Evolutionary conservation across 441 rosid species (phyloP), one percentile per base, ranked within the genome.

Genomic region (Macaranga tanarius): DNA sequence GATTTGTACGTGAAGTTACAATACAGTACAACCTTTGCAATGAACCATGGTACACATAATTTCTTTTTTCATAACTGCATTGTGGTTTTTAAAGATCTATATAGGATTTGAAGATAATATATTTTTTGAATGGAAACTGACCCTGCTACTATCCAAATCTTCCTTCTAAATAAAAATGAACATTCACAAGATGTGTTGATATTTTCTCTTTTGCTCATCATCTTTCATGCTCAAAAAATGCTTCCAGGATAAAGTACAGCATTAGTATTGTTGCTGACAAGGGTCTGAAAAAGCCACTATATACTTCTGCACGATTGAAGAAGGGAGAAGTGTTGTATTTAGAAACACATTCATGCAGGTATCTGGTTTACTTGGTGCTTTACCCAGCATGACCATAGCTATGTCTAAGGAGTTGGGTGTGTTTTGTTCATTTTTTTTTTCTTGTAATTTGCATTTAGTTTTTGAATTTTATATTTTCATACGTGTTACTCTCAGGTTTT

Each of bases 21-120:
- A 92, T 95, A 77, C 99, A 95, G 73, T 95, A 93, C 90, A 95
- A 93, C 79, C 96, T 95, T 77, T 95, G 99, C 89, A 91, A 95
- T 84, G 99, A 95, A 81, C 99, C 99, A 54, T 95, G 98, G 99
- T 95, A 92, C 54, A 75, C 71, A 69, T 78, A 59, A 75, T 47
- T 40, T 61, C 44, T 28, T 54, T 19, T 67, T 64, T 79, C 10
- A 61, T 62, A 42, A 48, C 62, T 47, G 25, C 12, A 47, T 3
- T 68, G 22, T 66, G 31, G 25, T 51, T 16, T 51, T 22, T 44
- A 60, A 20, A 26, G 50, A 75, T 70, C 67, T 62, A 23, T 64
- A 40, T 42, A 52, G 56, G 54, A 40, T 48, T 59, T 76, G 73
- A 23, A 62, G 34, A 63, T 71, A 58, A 69, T 56, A 22, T 45